Evolutionary conservation across 83 land plant species (phyloP), one percentile per base, ranked within the genome.

Genomic region (Larix sibirica): DNA sequence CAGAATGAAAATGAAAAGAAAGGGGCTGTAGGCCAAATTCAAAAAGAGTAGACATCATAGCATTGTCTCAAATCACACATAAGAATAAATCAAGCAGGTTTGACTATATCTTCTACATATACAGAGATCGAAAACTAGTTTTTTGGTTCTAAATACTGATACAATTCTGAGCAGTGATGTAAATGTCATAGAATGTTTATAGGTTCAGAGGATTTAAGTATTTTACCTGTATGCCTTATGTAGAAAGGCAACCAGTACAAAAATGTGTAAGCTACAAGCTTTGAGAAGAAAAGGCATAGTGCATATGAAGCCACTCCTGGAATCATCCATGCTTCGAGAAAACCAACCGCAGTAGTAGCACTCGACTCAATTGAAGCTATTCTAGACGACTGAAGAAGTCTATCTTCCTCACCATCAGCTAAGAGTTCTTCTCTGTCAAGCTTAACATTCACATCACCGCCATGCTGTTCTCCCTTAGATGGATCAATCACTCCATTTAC

Each of bases 241-340:
- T 95, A 95, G 82, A 95, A 95, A 24, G 97, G 97, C 77, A 95
- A 83, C 97, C 97, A 95, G 64, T 91, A 95, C 4, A 95, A 85
- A 76, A 95, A 95, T 13, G 97, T 95, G 78, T 95, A 95, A 17
- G 96, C 97, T 59, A 95, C 97, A 26, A 95, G 91, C 93, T 95
- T 95, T 4, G 96, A 94, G 91, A 95, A 95, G 90, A 95, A 95
- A 28, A 95, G 87, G 80, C 96, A 93, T 74, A 91, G 85, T 1
- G 97, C 93, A 89, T 81, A 95, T 1, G 94, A 86, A 4, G 94
- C 93, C 7, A 95, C 97, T 4, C 94, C 92, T 1, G 97, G 97
- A 44, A 95, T 83, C 84, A 81, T 86, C 97, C 96, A 95, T 2
- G 97, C 97, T 33, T 95, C 94, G 17, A 94, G 50, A 84, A 95